Conservation (phyloP, 2,329 filamentous ascomycete genomes). For the Rasamsonia emersonii region DNA sequence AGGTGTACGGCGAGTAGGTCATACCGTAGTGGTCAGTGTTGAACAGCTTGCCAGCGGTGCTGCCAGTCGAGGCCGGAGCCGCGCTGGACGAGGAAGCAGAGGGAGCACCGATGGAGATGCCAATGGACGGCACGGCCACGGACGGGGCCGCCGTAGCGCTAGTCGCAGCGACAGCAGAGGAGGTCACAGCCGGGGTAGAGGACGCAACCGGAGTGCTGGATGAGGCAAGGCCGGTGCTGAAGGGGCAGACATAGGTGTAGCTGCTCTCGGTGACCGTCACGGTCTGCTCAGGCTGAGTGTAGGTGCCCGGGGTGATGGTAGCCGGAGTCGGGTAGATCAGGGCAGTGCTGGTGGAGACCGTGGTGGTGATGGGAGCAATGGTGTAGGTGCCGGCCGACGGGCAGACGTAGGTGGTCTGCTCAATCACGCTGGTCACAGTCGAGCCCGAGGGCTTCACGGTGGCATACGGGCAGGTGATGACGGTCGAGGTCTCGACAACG, state of each 20-base stretch:
- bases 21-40: conserved; percentile 56
- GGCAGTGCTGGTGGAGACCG: conserved; percentile 44
- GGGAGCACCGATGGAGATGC: conserved; percentile 14
- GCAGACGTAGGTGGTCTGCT: conserved; percentile 65
- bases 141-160: conserved; percentile 15
- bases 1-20: conserved; percentile 68
- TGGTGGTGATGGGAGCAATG: conserved; percentile 59
- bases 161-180: conserved; percentile 13
- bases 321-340: conserved; percentile 57
- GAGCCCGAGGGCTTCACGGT: conserved; percentile 50
- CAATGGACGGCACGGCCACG: conserved; percentile 17
- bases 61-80: conserved; percentile 8
- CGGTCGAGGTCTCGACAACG: conserved; percentile 57
- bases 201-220: conserved; percentile 20
- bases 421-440: conserved; percentile 58
- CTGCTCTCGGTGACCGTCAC: conserved; percentile 62
- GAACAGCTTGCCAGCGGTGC: conserved; percentile 17
- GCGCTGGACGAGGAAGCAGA: conserved; percentile 19
- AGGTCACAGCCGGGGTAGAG: conserved; percentile 14
- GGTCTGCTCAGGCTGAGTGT: conserved; percentile 58
- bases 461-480: conserved; percentile 61
- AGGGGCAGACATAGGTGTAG: conserved; percentile 64
- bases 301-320: conserved; percentile 60
- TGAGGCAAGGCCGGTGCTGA: conserved; percentile 40
- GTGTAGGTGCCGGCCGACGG: conserved; percentile 67